Base-by-base conservation (phyloP, 441 rosid species). In the Metrosideros polymorpha region DNA sequence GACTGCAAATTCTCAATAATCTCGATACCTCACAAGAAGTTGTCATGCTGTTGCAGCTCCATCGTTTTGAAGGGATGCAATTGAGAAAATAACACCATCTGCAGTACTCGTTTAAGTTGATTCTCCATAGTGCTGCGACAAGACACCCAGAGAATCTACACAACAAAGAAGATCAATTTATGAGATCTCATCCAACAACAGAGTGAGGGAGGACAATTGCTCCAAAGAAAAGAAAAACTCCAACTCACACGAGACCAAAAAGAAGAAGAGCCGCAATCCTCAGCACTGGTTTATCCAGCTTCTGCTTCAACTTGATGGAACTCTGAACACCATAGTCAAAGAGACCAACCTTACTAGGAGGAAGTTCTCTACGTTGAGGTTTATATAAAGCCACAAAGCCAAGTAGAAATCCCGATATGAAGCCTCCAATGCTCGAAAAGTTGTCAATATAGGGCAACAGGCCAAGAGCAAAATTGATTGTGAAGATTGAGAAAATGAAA, bases 361-460 rank as follows among this genome's bases (percentile, higher is more conserved):
- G 85, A 75, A 86, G 52, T 83, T 92, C 92, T 85, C 93, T 90
- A 27, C 89, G 85, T 85, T 90, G 93, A 89, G 98, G 98, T 54
- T 94, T 91, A 89, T 91, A 92, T 59, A 95, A 51, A 86, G 96
- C 91, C 82, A 89, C 92, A 82, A 96, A 88, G 45, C 99, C 99
- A 61, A 97, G 96, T 59, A 96, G 93, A 61, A 92, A 82, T 84
- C 98, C 98, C 32, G 98, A 93, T 79, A 94, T 51, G 87, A 97
- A 89, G 59, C 98, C 98, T 30, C 98, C 99, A 71, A 94, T 91
- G 88, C 91, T 95, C n/a, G 98, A 91, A 85, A 94, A 96, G 86
- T 94, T 97, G 91, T 91, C 94, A 47, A 92, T 77, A 84, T 89
- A 93, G 53, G 98, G 98, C 50, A 97, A 94, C 91, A 96, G 91